These are phyloP conservation scores for Clavispora santaluciae DNA, from an alignment of 805 yeast species.

Conservation along the genomic window DNA sequence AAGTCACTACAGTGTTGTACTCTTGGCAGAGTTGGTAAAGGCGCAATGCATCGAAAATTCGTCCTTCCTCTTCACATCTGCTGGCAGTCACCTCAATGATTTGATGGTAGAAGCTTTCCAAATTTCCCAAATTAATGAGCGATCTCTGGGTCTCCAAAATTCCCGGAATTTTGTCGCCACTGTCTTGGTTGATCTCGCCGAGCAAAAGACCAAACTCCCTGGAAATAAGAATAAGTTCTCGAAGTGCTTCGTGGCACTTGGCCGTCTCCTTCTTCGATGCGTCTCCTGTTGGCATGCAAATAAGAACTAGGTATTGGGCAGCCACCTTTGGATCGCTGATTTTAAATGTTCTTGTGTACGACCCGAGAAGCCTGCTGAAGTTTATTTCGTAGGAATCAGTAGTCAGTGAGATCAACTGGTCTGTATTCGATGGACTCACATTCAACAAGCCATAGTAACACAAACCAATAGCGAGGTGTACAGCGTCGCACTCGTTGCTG, in stretches of 20 bases:
- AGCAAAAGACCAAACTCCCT: constrained; percentile 75
- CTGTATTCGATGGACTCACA: constrained; percentile 33
- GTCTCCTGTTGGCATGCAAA: constrained; percentile 47
- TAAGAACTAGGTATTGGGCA: constrained; percentile 76
- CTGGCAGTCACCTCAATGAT: constrained; percentile 83
- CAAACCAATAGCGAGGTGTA: constrained; percentile 81
- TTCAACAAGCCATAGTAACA: constrained; percentile 67
- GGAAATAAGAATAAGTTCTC: constrained; percentile 81
- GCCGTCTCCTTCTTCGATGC: constrained; percentile 41
- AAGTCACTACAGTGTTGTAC: constrained; percentile 69
- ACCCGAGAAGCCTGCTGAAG: constrained; percentile 66
- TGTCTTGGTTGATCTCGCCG: constrained; percentile 69
- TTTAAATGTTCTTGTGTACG: constrained; percentile 78
- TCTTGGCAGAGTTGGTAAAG: constrained; percentile 87
- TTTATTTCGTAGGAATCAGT: constrained; percentile 34
- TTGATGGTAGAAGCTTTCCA: constrained; percentile 56
- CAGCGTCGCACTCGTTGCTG: constrained; percentile 76
- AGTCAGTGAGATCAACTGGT: constrained; percentile 34
- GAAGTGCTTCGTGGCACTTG: constrained; percentile 70
- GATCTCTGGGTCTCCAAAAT: constrained; percentile 72
- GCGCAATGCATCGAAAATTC: constrained; percentile 77
- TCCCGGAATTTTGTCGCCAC: constrained; percentile 79
- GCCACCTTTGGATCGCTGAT: constrained; percentile 86
- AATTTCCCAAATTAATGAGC: constrained; percentile 54
- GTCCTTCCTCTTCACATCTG: constrained; percentile 87